Base-by-base conservation (phyloP, 495 filamentous ascomycete species). In the Trichoderma orchidacearum region DNA sequence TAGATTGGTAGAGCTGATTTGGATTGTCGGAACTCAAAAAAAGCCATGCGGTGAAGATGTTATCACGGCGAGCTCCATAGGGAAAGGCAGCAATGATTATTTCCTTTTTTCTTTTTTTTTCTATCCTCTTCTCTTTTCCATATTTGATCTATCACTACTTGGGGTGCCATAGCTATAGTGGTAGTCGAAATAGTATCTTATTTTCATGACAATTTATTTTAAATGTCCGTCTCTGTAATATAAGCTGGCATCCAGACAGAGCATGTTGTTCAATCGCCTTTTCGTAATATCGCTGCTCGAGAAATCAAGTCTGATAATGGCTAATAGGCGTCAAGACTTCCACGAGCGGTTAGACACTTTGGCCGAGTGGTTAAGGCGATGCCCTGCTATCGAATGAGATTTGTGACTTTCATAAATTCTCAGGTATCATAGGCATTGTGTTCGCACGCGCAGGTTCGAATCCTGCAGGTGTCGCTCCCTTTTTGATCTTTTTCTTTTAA, bases 341-440 rank as follows among this genome's bases (percentile, higher is more conserved):
- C 41, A 48, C 27, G 21, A 48, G 12, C 21, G 21, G 41, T 48
- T 48, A 48, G 41, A 48, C 41, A 48, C 41, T 48, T 48, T 48
- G 41, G 41, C 41, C 41, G 41, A 48, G 41, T 48, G 41, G 41
- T 48, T 48, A 48, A 48, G 41, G 41, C 41, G 41, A 48, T 48
- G 41, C 41, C 41, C 41, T 48, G 41, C 41, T 48, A 48, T 48
- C 41, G 13, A 48, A n/a, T n/a, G n/a, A n/a, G n/a, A n/a, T n/a
- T n/a, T n/a, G n/a, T n/a, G n/a, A n/a, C n/a, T n/a, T n/a, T n/a
- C n/a, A n/a, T n/a, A n/a, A n/a, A n/a, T n/a, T n/a, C n/a, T n/a
- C 5, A 13, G 41, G 41, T 48, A 48, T 48, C 41, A 28, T 48
- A 48, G 41, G 41, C 41, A 48, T 48, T 48, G 41, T 48, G 41